These are phyloP conservation scores for Kluyveromyces siamensis DNA, from an alignment of 805 yeast species.

Conservation along the genomic window DNA sequence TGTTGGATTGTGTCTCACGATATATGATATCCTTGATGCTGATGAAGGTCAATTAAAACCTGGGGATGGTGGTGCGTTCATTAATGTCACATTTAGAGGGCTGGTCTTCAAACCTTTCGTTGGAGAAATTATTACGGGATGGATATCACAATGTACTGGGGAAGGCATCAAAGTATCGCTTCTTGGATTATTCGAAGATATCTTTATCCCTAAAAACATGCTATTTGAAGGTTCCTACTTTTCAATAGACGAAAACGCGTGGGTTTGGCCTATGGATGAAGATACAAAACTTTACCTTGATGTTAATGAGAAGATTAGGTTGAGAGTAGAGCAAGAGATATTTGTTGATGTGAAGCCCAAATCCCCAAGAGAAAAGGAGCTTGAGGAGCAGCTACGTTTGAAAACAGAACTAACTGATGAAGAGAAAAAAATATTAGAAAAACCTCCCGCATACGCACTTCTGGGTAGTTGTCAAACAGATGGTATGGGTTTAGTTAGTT, in stretches of 20 bases:
- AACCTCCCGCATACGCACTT: slow-evolving; percentile 73
- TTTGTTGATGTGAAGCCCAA: slow-evolving; percentile 79
- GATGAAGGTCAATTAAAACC: slow-evolving; percentile 87
- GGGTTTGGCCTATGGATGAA: slow-evolving; percentile 82
- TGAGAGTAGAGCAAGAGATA: slow-evolving; percentile 82
- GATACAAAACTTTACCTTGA: slow-evolving; percentile 77
- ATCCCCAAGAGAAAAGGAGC: slow-evolving; percentile 47
- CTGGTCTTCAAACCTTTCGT: slow-evolving; percentile 88
- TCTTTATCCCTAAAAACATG: slow-evolving; percentile 76
- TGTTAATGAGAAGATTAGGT: slow-evolving; percentile 82
- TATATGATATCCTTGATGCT: slow-evolving; percentile 75
- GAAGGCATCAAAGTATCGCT: slow-evolving; percentile 67
- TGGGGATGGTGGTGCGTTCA: slow-evolving; percentile 87
- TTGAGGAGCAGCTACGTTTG: slow-evolving; percentile 25
- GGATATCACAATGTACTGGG: slow-evolving; percentile 80
- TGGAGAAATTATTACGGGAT: slow-evolving; percentile 88
- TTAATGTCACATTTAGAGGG: slow-evolving; percentile 64
- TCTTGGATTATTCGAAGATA: slow-evolving; percentile 85
- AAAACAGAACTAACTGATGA: slow-evolving; percentile 19
- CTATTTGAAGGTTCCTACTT: slow-evolving; percentile 71
- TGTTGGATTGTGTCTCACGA: slow-evolving; percentile 73
- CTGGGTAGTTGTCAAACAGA: slow-evolving; percentile 89
- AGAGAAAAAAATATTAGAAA: slow-evolving; percentile 23
- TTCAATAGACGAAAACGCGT: slow-evolving; percentile 72
- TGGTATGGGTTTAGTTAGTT: slow-evolving; percentile 92